Base-by-base conservation (phyloP, 2,329 filamentous ascomycete genomes). In the Rachicladosporium sp. region DNA sequence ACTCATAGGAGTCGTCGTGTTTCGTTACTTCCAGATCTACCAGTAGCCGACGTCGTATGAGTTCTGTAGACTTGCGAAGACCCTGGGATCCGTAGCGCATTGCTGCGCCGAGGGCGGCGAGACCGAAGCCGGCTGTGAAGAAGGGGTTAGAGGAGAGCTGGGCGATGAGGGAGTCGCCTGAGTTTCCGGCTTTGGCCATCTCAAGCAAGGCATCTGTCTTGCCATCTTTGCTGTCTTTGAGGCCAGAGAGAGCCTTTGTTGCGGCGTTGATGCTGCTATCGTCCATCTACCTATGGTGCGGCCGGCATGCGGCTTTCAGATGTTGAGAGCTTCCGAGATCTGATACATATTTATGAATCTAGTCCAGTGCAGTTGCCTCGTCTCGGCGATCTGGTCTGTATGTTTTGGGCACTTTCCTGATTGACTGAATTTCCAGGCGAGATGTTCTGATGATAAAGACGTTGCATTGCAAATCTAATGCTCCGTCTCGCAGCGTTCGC, bases 21-120 rank as follows among this genome's bases (percentile, higher is more conserved):
- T 86, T 83, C 60, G 84, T 89, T 61, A 98, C 94, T 63, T 98
- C 91, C 53, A 98, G 78, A 54, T 95, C 87, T 52, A 96, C 85
- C 23, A 98, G 78, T 65, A 98, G 77, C 36, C 89, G 84, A 38
- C 82, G 79, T 36, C 85, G 82, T 43, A 94, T 65, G 41, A 93
- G 70, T 33, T 74, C 73, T n/a, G 80, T 78, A 40, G 78, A 78
- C 52, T 78, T 70, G 44, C 88, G 74, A 43, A 82, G 61, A 29
- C 83, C 84, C 55, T 81, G 81, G 46, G 91, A 86, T 23, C 80
- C 84, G 50, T 93, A 76, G 9, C 86, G 81, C 27, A 87, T 74
- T 31, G 75, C 81, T 29, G 87, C 85, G 46, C 87, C 91, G 38
- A 98, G 71, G 23, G 82, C 84, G 44, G 88, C 91, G 38, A 98